Percentiles rank a stretch among this genome's conserved stretches.
phyloP scores from a whole-genome alignment of 1,139 yeast genomes.

The Yamadazyma sp. region DNA sequence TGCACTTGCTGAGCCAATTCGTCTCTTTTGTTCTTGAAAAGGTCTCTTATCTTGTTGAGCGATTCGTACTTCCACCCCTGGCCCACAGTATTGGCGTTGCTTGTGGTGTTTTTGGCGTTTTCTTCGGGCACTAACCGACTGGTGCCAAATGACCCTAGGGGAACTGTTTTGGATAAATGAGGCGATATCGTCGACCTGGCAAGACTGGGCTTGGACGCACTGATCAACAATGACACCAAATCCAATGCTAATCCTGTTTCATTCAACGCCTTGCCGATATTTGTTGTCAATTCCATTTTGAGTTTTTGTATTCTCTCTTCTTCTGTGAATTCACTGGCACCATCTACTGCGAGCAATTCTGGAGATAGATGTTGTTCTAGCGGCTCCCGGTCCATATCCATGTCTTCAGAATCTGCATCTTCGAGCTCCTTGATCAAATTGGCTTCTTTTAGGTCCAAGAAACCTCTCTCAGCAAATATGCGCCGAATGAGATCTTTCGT shows the following conservation, averaged over 20 bases:
- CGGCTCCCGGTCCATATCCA: slow-evolving; percentile 3
- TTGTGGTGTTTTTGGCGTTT: slow-evolving; percentile 17
- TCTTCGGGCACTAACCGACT: slow-evolving; percentile 46
- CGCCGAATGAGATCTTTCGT: slow-evolving; percentile 43
- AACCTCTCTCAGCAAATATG: slow-evolving; percentile 40
- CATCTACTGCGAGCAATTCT: slow-evolving; percentile 10
- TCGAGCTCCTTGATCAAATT: slow-evolving; percentile 32
- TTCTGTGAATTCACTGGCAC: slow-evolving; percentile 10
- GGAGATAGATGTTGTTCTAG: no score
- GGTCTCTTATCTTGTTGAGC: slow-evolving; percentile 52
- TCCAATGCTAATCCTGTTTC: slow-evolving; percentile 88
- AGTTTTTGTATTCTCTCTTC: slow-evolving; percentile 54
- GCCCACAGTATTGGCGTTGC: slow-evolving; percentile 48
- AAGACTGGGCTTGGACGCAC: slow-evolving; percentile 81
- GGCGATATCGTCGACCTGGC: slow-evolving; percentile 90
- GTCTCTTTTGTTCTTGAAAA: slow-evolving; percentile 51
- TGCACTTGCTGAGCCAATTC: slow-evolving; percentile 54
- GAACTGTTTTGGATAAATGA: slow-evolving; percentile 72
- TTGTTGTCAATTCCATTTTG: slow-evolving; percentile 54
- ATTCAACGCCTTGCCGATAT: slow-evolving; percentile 71
- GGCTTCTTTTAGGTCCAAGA: slow-evolving; percentile 56
- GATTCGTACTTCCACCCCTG: slow-evolving; percentile 88
- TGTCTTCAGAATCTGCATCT: no score
- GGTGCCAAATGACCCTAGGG: slow-evolving; percentile 77
- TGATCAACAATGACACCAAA: slow-evolving; percentile 77